Percentiles rank a stretch among this genome's conserved stretches.
Evolutionary conservation across 2,329 filamentous ascomycete species (phyloP).

Genomic region (Sporothrix brasiliensis): DNA sequence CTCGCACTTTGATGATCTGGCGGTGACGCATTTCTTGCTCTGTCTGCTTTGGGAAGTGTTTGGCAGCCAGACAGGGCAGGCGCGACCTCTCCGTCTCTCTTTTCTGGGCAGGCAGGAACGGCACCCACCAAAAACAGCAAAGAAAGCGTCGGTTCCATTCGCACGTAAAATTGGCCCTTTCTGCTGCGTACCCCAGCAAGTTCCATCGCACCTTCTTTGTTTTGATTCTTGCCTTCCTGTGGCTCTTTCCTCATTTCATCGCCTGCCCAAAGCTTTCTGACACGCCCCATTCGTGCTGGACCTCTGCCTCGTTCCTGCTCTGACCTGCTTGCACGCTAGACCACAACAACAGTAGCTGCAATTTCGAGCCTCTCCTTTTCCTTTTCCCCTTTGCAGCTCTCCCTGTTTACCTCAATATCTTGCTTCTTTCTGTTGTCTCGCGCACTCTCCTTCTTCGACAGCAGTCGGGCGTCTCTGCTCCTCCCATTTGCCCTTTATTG

Average conservation of each 20-base stretch:
- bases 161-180: conserved; percentile 24
- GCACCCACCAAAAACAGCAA: conserved; percentile 12
- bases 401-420: neutral
- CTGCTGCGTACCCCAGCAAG: conserved; percentile 24
- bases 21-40: conserved; percentile 16
- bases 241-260: conserved; percentile 29
- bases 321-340: conserved; percentile 17
- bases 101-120: neutral
- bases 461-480: conserved; percentile 12
- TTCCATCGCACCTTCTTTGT: conserved; percentile 32
- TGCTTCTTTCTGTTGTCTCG: conserved; percentile 19
- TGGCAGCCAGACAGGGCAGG: conserved; percentile 30
- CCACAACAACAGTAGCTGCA: conserved; percentile 31
- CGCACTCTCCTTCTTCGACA: conserved; percentile 6
- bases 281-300: neutral
- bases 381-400: conserved; percentile 24
- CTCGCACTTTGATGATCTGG: neutral
- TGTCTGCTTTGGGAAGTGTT: conserved; percentile 15
- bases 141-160: conserved; percentile 16
- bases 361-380: conserved; percentile 22
- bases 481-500: conserved; percentile 23
- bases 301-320: neutral
- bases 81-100: conserved; percentile 29
- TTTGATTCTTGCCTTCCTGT: conserved; percentile 28
- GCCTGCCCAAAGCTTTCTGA: conserved; percentile 28